A percentile compares a stretch with the other conserved stretches of the same genome.
Conservation (phyloP, 768 basidiomycete species). For the Auricularia sp. region DNA sequence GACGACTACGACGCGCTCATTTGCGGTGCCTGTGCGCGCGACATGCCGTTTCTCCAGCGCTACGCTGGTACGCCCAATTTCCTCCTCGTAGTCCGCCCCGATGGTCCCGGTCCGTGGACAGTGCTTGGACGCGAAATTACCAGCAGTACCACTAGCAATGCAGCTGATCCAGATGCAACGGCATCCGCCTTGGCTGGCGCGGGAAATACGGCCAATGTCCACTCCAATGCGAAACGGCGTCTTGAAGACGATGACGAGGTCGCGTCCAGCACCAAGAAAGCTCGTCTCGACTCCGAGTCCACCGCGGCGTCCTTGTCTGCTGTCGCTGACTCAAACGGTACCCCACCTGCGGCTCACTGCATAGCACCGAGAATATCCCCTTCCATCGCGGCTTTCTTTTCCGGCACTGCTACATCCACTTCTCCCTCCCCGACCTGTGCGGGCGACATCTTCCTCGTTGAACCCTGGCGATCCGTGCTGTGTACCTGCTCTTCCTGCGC, state of each 20-base stretch:
- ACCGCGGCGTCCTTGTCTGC: conserved; percentile 13
- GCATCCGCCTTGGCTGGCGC: background rate
- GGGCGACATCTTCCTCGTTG: conserved; percentile 68
- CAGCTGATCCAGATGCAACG: conserved; percentile 10
- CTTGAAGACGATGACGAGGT: background rate
- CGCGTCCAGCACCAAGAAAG: background rate
- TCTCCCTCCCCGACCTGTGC: background rate
- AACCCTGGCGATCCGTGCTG: conserved; percentile 71
- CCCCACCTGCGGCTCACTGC: conserved; percentile 25
- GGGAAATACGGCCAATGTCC: background rate
- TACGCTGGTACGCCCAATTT: conserved; percentile 61
- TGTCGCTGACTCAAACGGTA: too few relatives aligned
- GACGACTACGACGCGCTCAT: conserved; percentile 68
- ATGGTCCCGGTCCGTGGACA: conserved; percentile 35
- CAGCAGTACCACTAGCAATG: conserved; percentile 11
- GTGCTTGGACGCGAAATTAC: conserved; percentile 25
- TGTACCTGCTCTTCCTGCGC: conserved; percentile 55
- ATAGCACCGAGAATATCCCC: conserved; percentile 24
- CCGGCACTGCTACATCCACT: conserved; percentile 36
- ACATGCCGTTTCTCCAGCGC: conserved; percentile 40
- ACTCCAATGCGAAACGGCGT: background rate
- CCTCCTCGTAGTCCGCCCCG: conserved; percentile 53
- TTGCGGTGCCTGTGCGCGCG: conserved; percentile 58
- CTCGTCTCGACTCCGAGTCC: conserved; percentile 22
- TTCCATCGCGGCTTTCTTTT: conserved; percentile 29